Conservation (phyloP, 192 early-diverging fungal species). For the Rhizophagus prolifer region DNA sequence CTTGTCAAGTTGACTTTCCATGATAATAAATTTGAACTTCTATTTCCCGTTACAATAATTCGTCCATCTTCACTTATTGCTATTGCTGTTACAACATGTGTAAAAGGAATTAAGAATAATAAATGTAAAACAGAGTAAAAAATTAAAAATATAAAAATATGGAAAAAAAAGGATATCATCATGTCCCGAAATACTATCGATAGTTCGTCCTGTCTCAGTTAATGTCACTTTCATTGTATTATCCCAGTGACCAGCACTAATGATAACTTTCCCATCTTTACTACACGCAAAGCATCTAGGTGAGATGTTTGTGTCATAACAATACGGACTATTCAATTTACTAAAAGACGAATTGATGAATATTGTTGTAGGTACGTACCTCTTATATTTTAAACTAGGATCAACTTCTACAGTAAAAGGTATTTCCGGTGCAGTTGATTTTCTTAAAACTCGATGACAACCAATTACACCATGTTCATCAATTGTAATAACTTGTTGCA, state of each 20-base stretch:
- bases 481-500: slow-evolving; percentile 24
- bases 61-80: slow-evolving; percentile 28
- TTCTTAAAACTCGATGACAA: slow-evolving; percentile 14
- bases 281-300: slow-evolving; percentile 26
- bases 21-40: slow-evolving; percentile 21
- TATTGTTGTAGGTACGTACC: neutral
- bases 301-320: slow-evolving; percentile 15
- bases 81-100: slow-evolving; percentile 21
- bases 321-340: slow-evolving; percentile 23
- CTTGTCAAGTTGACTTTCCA: slow-evolving; percentile 24
- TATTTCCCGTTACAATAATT: slow-evolving; percentile 17
- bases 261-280: slow-evolving; percentile 30
- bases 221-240: slow-evolving; percentile 22
- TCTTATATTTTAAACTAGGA: slow-evolving; percentile 20
- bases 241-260: slow-evolving; percentile 26
- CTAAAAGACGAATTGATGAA: neutral
- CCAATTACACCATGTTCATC: slow-evolving; percentile 29
- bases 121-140: neutral
- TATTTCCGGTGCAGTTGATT: slow-evolving; percentile 16
- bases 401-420: slow-evolving; percentile 28
- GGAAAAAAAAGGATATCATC: slow-evolving; percentile 19
- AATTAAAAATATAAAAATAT: neutral
- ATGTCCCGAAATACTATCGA: slow-evolving; percentile 26
- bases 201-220: slow-evolving; percentile 24
- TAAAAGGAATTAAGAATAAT: neutral